phyloP scores from a whole-genome alignment of 768 basidiomycete genomes.

The Naganishia onofrii region DNA sequence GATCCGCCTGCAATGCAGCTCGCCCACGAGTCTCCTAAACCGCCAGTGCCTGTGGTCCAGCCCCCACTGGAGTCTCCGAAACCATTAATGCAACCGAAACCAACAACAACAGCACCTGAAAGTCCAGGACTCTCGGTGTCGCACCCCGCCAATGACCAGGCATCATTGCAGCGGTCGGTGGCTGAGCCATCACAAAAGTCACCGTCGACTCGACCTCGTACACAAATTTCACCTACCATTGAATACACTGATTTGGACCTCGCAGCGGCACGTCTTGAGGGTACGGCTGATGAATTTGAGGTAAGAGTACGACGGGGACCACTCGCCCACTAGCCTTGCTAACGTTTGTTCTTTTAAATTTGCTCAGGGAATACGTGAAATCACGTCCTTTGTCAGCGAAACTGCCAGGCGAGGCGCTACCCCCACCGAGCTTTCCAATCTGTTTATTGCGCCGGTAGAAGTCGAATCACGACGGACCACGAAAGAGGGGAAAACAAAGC shows the following conservation, averaged over 20 bases:
- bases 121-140: not conserved
- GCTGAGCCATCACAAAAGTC: not conserved
- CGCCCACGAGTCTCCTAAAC: not conserved
- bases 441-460: conserved; percentile 55
- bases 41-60: not conserved
- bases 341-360: not conserved
- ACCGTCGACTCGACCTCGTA: not conserved
- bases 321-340: not conserved
- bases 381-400: conserved; percentile 65
- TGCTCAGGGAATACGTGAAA: conserved; percentile 60
- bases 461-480: conserved; percentile 63
- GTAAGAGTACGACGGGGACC: conserved; percentile 55
- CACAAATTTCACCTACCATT: conserved; percentile 4
- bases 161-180: not conserved
- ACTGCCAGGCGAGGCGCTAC: conserved; percentile 50
- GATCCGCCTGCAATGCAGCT: not conserved
- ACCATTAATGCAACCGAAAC: not conserved
- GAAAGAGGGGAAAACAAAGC: conserved; percentile 66
- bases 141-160: not conserved
- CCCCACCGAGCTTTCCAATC: conserved; percentile 39
- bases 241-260: conserved; percentile 66
- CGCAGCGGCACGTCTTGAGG: conserved; percentile 61
- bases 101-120: not conserved
- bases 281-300: conserved; percentile 64
- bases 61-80: not conserved